A percentile compares a stretch with the other conserved stretches of the same genome.
phyloP scores from a whole-genome alignment of 148 eudicot species.

The Rhododendron molle region DNA sequence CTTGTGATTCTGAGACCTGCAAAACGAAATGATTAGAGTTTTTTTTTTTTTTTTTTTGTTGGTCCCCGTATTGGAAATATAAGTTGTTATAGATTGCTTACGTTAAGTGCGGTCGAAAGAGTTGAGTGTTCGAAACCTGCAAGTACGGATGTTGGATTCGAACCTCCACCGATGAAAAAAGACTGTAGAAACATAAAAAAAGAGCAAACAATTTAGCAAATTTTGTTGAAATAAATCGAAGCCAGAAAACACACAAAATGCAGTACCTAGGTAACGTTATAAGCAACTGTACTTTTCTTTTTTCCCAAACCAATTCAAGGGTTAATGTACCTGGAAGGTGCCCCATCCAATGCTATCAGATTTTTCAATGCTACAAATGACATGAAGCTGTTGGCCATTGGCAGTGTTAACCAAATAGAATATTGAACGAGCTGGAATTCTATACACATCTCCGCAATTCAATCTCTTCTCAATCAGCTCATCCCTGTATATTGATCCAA shows the following conservation, averaged over 20 bases:
- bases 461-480: conserved; percentile 46
- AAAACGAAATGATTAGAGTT: not conserved
- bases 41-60: too few relatives aligned
- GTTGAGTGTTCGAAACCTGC: conserved; percentile 68
- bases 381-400: conserved; percentile 58
- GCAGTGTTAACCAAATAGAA: conserved; percentile 66
- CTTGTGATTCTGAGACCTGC: conserved; percentile 55
- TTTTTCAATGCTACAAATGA: conserved; percentile 66
- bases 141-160: conserved; percentile 58
- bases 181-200: conserved; percentile 44
- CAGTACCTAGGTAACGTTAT: not conserved
- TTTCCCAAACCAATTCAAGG: too few relatives aligned
- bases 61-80: not conserved
- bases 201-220: not conserved
- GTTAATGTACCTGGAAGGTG: conserved; percentile 24
- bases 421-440: conserved; percentile 67
- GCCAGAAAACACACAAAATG: not conserved
- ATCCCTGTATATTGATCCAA: conserved; percentile 62
- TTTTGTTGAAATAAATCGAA: not conserved
- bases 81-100: conserved; percentile 23
- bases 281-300: too few relatives aligned
- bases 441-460: conserved; percentile 69
- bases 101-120: conserved; percentile 69
- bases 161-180: conserved; percentile 88
- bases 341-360: conserved; percentile 47